Base-by-base conservation (phyloP, 805 yeast species). In the Cyberlindnera nakhonratchasimensis region DNA sequence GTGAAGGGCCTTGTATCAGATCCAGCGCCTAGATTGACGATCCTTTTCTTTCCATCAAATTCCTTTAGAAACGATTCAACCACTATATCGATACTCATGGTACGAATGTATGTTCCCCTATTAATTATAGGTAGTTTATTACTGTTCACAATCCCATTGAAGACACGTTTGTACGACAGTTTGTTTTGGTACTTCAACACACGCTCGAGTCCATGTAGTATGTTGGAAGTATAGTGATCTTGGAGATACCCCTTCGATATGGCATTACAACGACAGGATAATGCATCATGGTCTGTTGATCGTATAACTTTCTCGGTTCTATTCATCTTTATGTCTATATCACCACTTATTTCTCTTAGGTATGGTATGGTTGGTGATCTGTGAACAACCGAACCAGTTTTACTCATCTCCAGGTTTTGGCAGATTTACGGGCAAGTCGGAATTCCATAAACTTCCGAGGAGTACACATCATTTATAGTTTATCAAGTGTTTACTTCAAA, bases 61-160 rank as follows among this genome's bases (percentile, higher is more conserved):
- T 48, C 48, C 3, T 42, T 34, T 3, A 79, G 35, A 47, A 79
- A 80, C 17, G 58, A 52, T 2, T 67, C 58, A 3, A 80, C 60
- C 1, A 76, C 62, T 7, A 53, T 17, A 53, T 82, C 79, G 21
- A 83, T 74, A 14, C 77, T 60, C 14, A 53, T 58, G 0, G 86
- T 79, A 28, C 91, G 63, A 17, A 82, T 62, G 58, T 77, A 83
- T 0, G 89, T 81, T 0, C 90, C 90, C 36, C 84, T 62, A 52
- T 83, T 84, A 53, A 84, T 82, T 16, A 83, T 68, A 0, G 91
- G 91, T 11, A 75, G 39, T 35, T 58, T 58, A 21, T 39, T 41
- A 2, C 45, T 40, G 18, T 48, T 41, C 7, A 46, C 43, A 9
- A 58, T 49, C 4, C 37, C 26, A 12, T 46, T 51, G 32, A 52